These are phyloP conservation scores for Eragrostis curvula DNA, from an alignment of 176 grass and related monocot species.

Conservation along the genomic window DNA sequence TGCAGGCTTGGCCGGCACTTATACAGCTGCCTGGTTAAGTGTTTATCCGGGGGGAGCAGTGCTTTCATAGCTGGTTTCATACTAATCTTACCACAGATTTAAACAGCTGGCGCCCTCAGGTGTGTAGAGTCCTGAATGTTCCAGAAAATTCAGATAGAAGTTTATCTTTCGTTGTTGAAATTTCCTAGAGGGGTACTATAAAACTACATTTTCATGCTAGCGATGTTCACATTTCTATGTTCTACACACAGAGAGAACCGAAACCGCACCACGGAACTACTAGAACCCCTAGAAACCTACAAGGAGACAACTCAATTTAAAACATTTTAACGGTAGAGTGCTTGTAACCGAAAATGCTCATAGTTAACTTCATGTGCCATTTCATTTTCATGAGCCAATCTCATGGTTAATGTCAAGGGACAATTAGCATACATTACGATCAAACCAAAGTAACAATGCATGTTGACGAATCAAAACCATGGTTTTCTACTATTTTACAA, in stretches of 20 bases:
- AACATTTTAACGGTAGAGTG: neutral
- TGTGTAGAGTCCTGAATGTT: neutral
- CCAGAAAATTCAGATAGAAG: neutral
- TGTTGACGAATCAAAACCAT: constrained; percentile 17
- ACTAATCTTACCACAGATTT: neutral
- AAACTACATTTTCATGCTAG: neutral
- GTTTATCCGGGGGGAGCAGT: neutral
- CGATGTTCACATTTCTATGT: constrained; percentile 29
- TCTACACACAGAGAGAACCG: constrained; percentile 33
- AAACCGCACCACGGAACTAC: constrained; percentile 20
- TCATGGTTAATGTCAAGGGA: constrained; percentile 23
- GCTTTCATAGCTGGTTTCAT: neutral
- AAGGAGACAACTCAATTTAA: constrained; percentile 15
- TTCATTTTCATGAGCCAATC: neutral
- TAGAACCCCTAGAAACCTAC: constrained; percentile 13
- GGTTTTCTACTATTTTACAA: constrained; percentile 16
- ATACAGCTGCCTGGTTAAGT: constrained; percentile 26
- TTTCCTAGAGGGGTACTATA: neutral
- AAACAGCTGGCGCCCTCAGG: neutral
- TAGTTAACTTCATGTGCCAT: neutral
- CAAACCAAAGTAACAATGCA: constrained; percentile 8
- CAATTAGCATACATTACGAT: constrained; percentile 2
- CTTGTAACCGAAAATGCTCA: neutral
- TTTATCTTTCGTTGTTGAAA: neutral
- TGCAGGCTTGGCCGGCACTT: constrained; percentile 38